Evolutionary conservation across 345 rosid species (phyloP).

Genomic region (Rubroshorea leprosula): DNA sequence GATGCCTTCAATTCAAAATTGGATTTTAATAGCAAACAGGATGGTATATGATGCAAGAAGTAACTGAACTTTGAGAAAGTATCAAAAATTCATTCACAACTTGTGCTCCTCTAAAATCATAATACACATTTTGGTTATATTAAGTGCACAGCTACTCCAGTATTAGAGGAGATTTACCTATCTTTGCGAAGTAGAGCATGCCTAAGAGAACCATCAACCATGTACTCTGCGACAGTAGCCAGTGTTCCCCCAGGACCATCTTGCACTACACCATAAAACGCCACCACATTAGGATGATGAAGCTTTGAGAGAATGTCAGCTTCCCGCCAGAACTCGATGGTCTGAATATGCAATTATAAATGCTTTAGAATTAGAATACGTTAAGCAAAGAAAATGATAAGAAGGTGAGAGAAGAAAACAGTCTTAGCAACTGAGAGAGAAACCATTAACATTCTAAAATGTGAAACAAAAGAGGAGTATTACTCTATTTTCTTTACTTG

Average conservation of each 20-base stretch:
- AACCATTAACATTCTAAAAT: neutral
- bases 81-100: neutral
- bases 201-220: slow-evolving; percentile 97
- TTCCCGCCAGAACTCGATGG: slow-evolving; percentile 84
- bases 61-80: slow-evolving; percentile 3
- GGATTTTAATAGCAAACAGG: neutral
- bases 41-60: neutral
- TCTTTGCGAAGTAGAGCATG: slow-evolving; percentile 85
- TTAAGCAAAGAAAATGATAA: neutral
- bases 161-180: slow-evolving; percentile 41
- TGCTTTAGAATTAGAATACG: neutral
- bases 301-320: slow-evolving; percentile 93
- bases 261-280: slow-evolving; percentile 95
- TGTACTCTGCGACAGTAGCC: slow-evolving; percentile 87
- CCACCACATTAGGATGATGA: slow-evolving; percentile 96
- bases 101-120: neutral
- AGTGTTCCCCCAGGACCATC: slow-evolving; percentile 82
- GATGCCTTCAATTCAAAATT: slow-evolving; percentile 39
- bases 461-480: neutral
- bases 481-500: too few relatives aligned
- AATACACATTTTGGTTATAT: neutral
- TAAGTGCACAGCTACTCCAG: neutral
- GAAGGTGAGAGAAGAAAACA: neutral
- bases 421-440: neutral
- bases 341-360: slow-evolving; percentile 29